These are phyloP conservation scores for Colletotrichum sp. DNA, from an alignment of 2,329 filamentous ascomycete genomes.

Conservation along the genomic window DNA sequence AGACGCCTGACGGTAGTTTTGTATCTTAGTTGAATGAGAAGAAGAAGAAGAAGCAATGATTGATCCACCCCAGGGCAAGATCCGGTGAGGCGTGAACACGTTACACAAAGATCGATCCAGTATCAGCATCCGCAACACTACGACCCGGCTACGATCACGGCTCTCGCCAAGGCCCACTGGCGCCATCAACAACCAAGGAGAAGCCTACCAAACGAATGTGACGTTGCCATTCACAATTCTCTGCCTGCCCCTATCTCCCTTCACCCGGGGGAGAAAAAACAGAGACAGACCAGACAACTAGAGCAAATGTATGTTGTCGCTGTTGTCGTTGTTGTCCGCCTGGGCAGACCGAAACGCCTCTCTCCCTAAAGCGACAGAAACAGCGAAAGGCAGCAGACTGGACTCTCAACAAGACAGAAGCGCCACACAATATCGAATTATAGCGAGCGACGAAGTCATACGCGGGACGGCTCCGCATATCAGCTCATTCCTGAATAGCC, in stretches of 20 bases:
- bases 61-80: not conserved
- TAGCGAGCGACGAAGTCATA: not conserved
- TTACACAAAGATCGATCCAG: not conserved
- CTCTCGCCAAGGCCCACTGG: not conserved
- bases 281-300: not conserved
- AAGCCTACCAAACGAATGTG: not conserved
- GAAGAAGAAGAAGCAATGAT: not conserved
- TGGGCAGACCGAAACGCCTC: not conserved
- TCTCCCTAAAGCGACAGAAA: not conserved
- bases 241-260: not conserved
- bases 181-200: not conserved
- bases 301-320: not conserved
- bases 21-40: not conserved
- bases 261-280: not conserved
- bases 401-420: not conserved
- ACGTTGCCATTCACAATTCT: not conserved
- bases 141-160: not conserved
- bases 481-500: not conserved
- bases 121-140: not conserved
- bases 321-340: not conserved
- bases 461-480: not conserved
- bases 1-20: not conserved
- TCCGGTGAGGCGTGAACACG: not conserved
- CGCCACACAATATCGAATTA: not conserved
- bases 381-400: not conserved